Conservation (phyloP, 371 early-diverging fungal species). For the Coemansia sp. region DNA sequence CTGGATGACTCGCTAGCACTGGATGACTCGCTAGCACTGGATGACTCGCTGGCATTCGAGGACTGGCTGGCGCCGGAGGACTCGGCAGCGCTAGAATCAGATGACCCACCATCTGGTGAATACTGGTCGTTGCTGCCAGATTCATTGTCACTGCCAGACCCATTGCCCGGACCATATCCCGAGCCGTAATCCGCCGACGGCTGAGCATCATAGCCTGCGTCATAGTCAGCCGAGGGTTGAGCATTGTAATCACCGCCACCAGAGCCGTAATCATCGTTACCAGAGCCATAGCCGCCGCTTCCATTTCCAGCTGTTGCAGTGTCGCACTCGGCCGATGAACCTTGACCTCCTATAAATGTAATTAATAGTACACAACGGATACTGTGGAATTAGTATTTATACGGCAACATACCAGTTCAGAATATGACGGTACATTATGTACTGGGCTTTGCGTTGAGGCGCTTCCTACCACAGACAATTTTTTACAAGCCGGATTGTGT, state of each 20-base stretch:
- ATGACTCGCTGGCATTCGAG: background rate
- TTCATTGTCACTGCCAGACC: background rate
- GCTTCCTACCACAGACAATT: background rate
- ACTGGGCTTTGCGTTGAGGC: background rate
- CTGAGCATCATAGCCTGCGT: background rate
- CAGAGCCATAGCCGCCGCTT: background rate
- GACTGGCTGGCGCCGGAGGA: background rate
- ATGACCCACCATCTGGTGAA: background rate
- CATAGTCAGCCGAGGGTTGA: constrained; percentile 2
- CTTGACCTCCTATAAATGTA: background rate
- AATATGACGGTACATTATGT: background rate
- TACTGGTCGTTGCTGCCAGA: background rate
- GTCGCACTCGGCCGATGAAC: background rate
- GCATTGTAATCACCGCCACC: background rate
- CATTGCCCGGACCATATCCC: background rate
- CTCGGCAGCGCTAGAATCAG: background rate
- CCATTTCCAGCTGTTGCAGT: background rate
- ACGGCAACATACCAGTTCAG: too few relatives aligned
- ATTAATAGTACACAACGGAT: background rate
- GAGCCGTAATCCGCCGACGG: background rate
- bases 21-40: background rate
- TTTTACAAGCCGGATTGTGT: background rate
- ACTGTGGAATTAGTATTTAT: too few relatives aligned
- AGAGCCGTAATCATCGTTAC: background rate
- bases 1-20: background rate